Base-by-base conservation (phyloP, 306 rosid species). In the Medicago arabica region DNA sequence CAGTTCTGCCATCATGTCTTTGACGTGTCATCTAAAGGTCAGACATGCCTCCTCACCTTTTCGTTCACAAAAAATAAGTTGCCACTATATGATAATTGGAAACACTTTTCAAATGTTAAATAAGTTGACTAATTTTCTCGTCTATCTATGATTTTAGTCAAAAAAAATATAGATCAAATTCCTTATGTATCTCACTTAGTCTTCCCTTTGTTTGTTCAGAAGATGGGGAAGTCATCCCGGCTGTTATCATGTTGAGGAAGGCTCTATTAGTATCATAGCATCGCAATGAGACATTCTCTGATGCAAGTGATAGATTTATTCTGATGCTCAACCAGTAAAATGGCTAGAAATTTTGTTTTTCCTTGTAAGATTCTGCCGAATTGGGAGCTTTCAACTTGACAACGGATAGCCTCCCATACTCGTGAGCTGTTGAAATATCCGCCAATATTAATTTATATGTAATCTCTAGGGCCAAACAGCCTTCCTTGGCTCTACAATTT, bases 11-110 rank as follows among this genome's bases (percentile, higher is more conserved):
- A 79, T 80, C 72, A 77, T 72, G 82, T 81, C 78, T 75, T 77
- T 72, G 31, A 71, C 75, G 70, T 85, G 67, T 80, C 89, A 58
- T 85, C 80, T 72, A 83, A 83, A 92, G 93, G 95, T 92, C 71
- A 16, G 71, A 17, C 69, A 44, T 77, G 73, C 41, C 61, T 67
- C 41, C 61, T 67, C 82, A 3, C 64, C 86, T 43, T 65, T 31
- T 9, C 51, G 12, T 19, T 3, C 43, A 23, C 65, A 13, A 3
- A 7, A 31, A 16, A 1, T 59, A 19, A n/a, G 21, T 9, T 16
- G 62, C 76, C 68, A 11, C 46, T 54, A 63, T 71, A 34, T 34
- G 71, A 77, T 71, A 40, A 49, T 46, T 51, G 67, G 66, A 57
- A 31, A 66, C 55, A 54, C n/a, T 14, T 17, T 62, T 69, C 19